phyloP scores from a whole-genome alignment of 2,329 filamentous ascomycete species.

The Fusarium guadeloupense region DNA sequence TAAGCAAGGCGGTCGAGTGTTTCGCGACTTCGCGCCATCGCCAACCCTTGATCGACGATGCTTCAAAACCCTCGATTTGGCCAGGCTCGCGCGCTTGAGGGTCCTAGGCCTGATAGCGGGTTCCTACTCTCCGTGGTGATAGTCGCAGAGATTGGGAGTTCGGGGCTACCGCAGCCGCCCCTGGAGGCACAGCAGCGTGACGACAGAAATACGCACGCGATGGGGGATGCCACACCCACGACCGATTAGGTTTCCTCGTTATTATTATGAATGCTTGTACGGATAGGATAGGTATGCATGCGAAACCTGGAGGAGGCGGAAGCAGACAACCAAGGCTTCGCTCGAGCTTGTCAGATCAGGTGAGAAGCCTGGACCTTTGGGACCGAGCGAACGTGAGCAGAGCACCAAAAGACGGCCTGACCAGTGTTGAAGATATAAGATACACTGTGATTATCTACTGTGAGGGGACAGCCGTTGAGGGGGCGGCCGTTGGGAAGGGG shows the following conservation, averaged over 20 bases:
- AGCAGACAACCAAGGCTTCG: constrained; percentile 11
- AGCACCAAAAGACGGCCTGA: constrained; percentile 21
- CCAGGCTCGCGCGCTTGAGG: constrained; percentile 17
- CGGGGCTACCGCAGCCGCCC: constrained; percentile 23
- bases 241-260: constrained; percentile 43
- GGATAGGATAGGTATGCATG: constrained; percentile 41
- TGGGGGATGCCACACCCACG: constrained; percentile 34
- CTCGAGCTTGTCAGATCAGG: too few relatives aligned
- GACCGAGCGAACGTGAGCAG: constrained; percentile 23
- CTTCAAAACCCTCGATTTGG: constrained; percentile 21
- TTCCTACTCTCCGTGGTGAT: constrained; percentile 7
- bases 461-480: constrained; percentile 41
- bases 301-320: constrained; percentile 41
- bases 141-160: constrained; percentile 16
- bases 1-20: constrained; percentile 20
- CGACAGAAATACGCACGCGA: constrained; percentile 45
- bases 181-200: constrained; percentile 34
- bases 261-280: constrained; percentile 13
- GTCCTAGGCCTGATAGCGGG: background rate
- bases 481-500: constrained; percentile 44
- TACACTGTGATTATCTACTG: constrained; percentile 32
- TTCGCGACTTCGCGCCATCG: constrained; percentile 29
- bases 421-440: constrained; percentile 15
- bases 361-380: constrained; percentile 23
- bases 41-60: constrained; percentile 24